Evolutionary conservation across 2,329 filamentous ascomycete species (phyloP), one percentile per base, ranked within the genome.

Genomic region (Teratosphaeria nubilosa): DNA sequence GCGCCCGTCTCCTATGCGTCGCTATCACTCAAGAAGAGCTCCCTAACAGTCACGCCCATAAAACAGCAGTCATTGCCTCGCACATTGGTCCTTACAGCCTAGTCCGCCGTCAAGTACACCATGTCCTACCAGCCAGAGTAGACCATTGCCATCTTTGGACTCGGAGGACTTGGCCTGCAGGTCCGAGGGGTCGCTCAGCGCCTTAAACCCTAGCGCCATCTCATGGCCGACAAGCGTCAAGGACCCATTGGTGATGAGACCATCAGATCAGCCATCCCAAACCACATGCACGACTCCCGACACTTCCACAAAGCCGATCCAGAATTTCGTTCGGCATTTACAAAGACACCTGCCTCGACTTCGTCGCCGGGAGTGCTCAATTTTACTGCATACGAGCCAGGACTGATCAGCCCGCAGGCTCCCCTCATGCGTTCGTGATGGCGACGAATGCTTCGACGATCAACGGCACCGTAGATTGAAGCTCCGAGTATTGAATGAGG

Each of bases 101-200:
- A 75, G 60, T 73, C 75, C 51, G 75, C 73, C 6, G 73, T 76
- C 51, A 69, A 66, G 7, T 62, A 69, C 2, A 68, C 72, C 1
- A 74, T 66, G 1, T 67, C 74, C 45, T 69, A 76, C 31, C 69
- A 70, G 51, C 58, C 63, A 1, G 56, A 66, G 0, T 72, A 76
- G 58, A 75, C 70, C 0, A 68, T 76, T 14, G 74, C 74, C 41
- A 65, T 76, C 6, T 76, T 74, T 58, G 74, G 74, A 0, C 69
- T 77, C 0, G 74, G 74, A 5, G 75, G 75, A 0, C 63, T 76
- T 2, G 75, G 75, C 1, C 74, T 76, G 55, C 76, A 76, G 59
- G 75, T 69, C 0, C 59, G 76, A 10, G 73, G 76, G 58, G 69
- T 74, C 16, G 64, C 81, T 37, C 76, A 76, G 58, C 70, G 80